Evolutionary conservation across 345 rosid genomes (phyloP).

Genomic region (Cochlearia excelsa): DNA sequence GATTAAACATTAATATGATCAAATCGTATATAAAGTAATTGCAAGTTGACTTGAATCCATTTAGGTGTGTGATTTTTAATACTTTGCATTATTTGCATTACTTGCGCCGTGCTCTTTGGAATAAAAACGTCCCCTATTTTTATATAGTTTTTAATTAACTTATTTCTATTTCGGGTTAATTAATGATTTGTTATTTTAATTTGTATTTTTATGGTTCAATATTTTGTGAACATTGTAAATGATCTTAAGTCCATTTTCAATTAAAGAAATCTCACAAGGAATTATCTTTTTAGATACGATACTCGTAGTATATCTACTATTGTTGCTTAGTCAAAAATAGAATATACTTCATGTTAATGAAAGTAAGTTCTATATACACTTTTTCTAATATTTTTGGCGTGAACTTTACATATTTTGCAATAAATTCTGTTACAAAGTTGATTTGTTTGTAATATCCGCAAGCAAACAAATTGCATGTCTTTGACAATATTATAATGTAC

Average conservation of each 20-base stretch:
- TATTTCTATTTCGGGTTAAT: background rate
- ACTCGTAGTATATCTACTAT: too few species aligned
- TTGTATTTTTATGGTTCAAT: background rate
- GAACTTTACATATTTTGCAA: conserved; percentile 26
- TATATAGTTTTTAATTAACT: background rate
- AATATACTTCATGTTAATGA: conserved; percentile 8
- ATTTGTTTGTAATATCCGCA: too few species aligned
- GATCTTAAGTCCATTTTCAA: too few species aligned
- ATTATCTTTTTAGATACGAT: too few species aligned
- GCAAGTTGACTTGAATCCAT: conserved; percentile 33
- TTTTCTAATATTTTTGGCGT: conserved; percentile 10
- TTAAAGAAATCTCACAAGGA: too few species aligned
- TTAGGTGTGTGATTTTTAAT: conserved; percentile 6
- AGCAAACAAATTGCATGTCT: too few species aligned
- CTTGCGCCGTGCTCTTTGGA: conserved; percentile 27
- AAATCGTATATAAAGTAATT: conserved; percentile 16
- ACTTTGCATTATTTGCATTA: conserved; percentile 18
- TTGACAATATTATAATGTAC: too few species aligned
- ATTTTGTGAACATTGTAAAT: background rate
- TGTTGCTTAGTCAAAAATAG: conserved; percentile 20
- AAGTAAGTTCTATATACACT: background rate
- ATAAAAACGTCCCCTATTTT: conserved; percentile 9
- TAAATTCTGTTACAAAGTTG: conserved; percentile 30
- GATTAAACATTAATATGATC: conserved; percentile 10
- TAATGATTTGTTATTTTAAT: background rate